These are phyloP conservation scores for Penicillium desertorum DNA, from an alignment of 495 filamentous ascomycete species.

Conservation along the genomic window DNA sequence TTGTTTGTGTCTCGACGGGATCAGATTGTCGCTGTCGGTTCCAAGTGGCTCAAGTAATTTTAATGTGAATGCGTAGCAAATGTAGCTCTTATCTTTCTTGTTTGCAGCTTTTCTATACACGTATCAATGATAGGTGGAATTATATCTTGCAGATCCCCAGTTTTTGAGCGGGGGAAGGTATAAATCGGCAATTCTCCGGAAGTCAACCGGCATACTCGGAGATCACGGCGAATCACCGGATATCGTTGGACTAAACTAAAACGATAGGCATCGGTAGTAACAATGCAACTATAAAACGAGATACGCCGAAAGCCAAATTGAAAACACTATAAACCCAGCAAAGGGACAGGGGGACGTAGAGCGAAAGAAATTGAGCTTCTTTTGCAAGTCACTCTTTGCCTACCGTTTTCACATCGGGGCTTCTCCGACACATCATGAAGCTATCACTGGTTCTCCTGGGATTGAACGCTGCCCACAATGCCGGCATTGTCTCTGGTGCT, in stretches of 20 bases:
- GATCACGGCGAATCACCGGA: not conserved
- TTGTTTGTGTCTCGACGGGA: slow-evolving; percentile 1
- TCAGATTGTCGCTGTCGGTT: slow-evolving; percentile 3
- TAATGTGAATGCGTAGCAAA: not conserved
- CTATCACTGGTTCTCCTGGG: slow-evolving; percentile 1
- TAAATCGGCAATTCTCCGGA: not conserved
- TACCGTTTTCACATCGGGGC: not conserved
- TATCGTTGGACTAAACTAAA: not conserved
- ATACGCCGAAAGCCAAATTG: not conserved
- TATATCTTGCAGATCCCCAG: not conserved
- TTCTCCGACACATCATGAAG: not conserved
- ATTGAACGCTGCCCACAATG: not conserved
- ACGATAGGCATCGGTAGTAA: no score
- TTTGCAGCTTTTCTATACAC: not conserved
- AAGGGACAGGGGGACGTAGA: not conserved
- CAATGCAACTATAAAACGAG: no score
- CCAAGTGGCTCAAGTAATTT: slow-evolving; percentile 4
- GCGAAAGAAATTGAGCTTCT: not conserved
- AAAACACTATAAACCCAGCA: not conserved
- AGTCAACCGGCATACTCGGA: not conserved
- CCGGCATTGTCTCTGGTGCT: not conserved
- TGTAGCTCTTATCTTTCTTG: not conserved
- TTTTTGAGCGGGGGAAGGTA: slow-evolving; percentile 6
- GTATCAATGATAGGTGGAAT: slow-evolving; percentile 3
- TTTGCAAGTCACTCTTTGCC: not conserved